Conservation (phyloP, 805 yeast genomes). For the Ogataea naganishii region DNA sequence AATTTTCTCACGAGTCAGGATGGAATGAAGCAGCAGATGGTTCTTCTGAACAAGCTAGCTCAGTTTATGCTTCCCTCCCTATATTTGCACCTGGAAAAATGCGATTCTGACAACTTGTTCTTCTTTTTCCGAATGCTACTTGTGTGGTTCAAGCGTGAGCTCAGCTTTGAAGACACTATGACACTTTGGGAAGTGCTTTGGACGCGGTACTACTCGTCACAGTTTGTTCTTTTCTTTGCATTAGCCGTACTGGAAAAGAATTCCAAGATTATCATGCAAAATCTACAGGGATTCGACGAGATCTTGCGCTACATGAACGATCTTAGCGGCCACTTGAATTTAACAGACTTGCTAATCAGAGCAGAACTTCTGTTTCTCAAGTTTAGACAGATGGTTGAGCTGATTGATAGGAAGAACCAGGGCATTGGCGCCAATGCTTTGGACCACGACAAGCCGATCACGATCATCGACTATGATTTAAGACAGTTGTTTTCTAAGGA, state of each 20-base stretch:
- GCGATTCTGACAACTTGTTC: slow-evolving; percentile 84
- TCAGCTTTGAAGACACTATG: slow-evolving; percentile 67
- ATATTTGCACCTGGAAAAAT: slow-evolving; percentile 72
- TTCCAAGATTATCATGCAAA: slow-evolving; percentile 66
- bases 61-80: slow-evolving; percentile 84
- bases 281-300: slow-evolving; percentile 77
- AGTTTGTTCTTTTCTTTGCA: slow-evolving; percentile 81
- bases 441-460: slow-evolving; percentile 10
- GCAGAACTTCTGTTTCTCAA: slow-evolving; percentile 77
- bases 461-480: slow-evolving; percentile 37
- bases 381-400: slow-evolving; percentile 70
- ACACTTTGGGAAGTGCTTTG: slow-evolving; percentile 88
- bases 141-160: slow-evolving; percentile 93
- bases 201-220: slow-evolving; percentile 82
- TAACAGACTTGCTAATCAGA: slow-evolving; percentile 71
- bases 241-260: slow-evolving; percentile 85
- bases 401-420: slow-evolving; percentile 49
- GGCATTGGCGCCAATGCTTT: slow-evolving; percentile 11
- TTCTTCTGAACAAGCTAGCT: slow-evolving; percentile 73
- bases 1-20: slow-evolving; percentile 87
- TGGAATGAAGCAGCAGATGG: slow-evolving; percentile 88
- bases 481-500: slow-evolving; percentile 53
- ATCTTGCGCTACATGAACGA: slow-evolving; percentile 91
- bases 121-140: slow-evolving; percentile 92
- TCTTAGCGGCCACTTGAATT: slow-evolving; percentile 63